These are phyloP conservation scores for Hypomontagnella monticulosa DNA, from an alignment of 495 filamentous ascomycete species.

Conservation along the genomic window DNA sequence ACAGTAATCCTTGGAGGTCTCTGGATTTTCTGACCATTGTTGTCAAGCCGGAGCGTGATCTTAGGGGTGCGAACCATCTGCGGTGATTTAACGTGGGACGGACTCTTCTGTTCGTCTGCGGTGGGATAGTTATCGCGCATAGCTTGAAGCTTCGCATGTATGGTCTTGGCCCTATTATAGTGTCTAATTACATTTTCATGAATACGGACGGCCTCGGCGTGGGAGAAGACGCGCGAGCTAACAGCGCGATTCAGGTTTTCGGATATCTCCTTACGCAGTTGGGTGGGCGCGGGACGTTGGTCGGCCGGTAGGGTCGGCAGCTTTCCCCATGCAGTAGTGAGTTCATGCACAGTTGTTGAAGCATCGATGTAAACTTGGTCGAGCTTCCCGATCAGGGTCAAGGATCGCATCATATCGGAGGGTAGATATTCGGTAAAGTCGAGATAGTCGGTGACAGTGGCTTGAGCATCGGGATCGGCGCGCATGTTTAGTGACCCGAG, in stretches of 20 bases:
- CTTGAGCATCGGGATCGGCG: conserved; percentile 90
- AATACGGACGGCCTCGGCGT: conserved; percentile 84
- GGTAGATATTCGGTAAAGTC: conserved; percentile 98
- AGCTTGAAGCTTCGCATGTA: conserved; percentile 81
- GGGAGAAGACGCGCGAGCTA: conserved; percentile 76
- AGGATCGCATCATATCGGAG: conserved; percentile 87
- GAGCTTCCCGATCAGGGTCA: conserved; percentile 86
- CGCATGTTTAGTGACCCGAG: conserved; percentile 51
- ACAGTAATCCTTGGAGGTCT: conserved; percentile 62
- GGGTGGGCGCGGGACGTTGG: conserved; percentile 54
- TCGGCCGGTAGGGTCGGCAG: conserved; percentile 69
- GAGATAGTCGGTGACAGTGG: conserved; percentile 92
- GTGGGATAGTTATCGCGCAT: conserved; percentile 68
- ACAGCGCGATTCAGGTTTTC: conserved; percentile 76
- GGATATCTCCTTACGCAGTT: conserved; percentile 80
- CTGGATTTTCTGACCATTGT: conserved; percentile 54
- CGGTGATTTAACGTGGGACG: conserved; percentile 60
- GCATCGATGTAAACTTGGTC: conserved; percentile 75
- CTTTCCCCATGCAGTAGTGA: conserved; percentile 76
- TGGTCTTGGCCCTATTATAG: conserved; percentile 76
- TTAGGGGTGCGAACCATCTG: conserved; percentile 68
- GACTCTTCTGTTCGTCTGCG: conserved; percentile 63
- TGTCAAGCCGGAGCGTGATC: conserved; percentile 72
- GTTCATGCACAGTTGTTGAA: conserved; percentile 73
- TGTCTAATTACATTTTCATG: conserved; percentile 81